These are phyloP conservation scores for Coemansia sp. DNA, from an alignment of 192 early-diverging fungal genomes.

Conservation along the genomic window DNA sequence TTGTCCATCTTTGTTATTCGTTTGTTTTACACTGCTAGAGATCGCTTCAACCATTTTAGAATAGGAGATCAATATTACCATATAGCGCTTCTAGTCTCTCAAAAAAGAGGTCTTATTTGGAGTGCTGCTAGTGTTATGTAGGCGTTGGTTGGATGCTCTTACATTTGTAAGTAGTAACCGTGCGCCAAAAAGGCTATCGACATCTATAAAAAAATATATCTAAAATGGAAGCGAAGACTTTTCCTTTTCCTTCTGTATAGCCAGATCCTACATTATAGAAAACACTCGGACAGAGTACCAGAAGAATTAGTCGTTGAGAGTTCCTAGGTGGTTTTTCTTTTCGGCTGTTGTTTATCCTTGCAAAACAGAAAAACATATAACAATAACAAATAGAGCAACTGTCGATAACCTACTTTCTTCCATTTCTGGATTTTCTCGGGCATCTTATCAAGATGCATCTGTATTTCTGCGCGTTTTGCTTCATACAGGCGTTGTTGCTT, in stretches of 20 bases:
- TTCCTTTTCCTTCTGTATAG: slow-evolving; percentile 44
- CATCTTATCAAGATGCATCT: slow-evolving; percentile 53
- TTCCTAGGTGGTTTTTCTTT: too few species aligned
- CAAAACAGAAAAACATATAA: too few species aligned
- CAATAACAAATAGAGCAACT: background rate
- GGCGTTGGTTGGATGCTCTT: background rate
- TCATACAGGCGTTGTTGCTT: slow-evolving; percentile 50
- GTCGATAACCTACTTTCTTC: slow-evolving; percentile 33
- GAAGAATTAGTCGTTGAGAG: background rate
- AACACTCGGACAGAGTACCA: background rate
- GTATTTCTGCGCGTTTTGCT: slow-evolving; percentile 38
- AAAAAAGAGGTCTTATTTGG: background rate
- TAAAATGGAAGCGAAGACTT: slow-evolving; percentile 52
- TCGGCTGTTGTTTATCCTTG: too few species aligned
- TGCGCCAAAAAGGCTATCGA: background rate
- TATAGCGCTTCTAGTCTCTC: background rate
- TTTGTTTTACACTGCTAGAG: background rate
- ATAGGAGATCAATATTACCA: background rate
- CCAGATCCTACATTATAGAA: slow-evolving; percentile 24
- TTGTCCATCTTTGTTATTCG: background rate
- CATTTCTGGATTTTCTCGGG: slow-evolving; percentile 53
- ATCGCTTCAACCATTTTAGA: background rate
- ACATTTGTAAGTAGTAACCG: background rate
- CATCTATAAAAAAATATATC: background rate
- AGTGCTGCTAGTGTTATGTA: background rate